Conservation (phyloP, 2,329 filamentous ascomycete genomes). For the Colletotrichum simmondsii region DNA sequence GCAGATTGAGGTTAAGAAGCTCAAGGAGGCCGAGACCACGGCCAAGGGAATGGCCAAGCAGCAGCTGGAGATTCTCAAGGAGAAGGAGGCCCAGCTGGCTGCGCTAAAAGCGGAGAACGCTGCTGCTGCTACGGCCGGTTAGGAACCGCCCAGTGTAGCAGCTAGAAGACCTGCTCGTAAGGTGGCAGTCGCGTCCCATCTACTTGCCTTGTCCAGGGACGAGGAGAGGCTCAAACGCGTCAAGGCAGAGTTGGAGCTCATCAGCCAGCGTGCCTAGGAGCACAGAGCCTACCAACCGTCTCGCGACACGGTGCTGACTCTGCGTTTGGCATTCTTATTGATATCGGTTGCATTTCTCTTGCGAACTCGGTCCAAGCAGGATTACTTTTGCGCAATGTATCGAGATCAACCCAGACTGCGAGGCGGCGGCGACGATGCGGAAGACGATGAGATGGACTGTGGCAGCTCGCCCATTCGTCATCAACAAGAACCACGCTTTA, state of each 20-base stretch:
- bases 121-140: conserved; percentile 49
- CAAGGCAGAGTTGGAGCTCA: conserved; percentile 1
- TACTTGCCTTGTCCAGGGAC: not conserved
- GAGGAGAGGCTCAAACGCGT: not conserved
- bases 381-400: not conserved
- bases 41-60: conserved; percentile 70
- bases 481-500: not conserved
- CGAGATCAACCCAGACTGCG: not conserved
- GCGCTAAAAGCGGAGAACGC: conserved; percentile 69
- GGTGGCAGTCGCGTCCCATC: not conserved
- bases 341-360: not conserved
- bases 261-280: not conserved
- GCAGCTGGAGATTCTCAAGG: conserved; percentile 70
- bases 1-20: conserved; percentile 68
- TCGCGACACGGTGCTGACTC: not conserved
- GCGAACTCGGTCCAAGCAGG: not conserved
- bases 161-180: conserved; percentile 10
- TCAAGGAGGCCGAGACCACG: conserved; percentile 72
- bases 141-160: conserved; percentile 18
- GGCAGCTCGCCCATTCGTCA: not conserved
- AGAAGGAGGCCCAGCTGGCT: conserved; percentile 71
- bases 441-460: not conserved
- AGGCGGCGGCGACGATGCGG: not conserved
- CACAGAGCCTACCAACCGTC: not conserved
- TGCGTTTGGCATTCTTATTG: not conserved